These are phyloP conservation scores for Penicillium pancosmium DNA, from an alignment of 495 filamentous ascomycete species.

Conservation along the genomic window DNA sequence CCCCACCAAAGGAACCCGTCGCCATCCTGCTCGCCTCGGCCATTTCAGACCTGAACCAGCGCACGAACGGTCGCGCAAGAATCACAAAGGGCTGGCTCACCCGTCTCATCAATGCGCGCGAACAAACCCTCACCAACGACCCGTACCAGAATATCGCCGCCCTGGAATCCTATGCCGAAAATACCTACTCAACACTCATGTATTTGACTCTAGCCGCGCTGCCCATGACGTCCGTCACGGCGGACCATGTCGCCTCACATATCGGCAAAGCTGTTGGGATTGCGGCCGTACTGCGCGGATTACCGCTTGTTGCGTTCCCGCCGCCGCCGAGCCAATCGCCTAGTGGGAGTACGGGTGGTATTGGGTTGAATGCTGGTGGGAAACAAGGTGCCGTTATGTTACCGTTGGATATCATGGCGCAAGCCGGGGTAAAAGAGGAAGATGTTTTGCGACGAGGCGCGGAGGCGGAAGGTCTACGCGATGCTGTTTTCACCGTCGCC, in stretches of 20 bases:
- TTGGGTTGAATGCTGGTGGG: slow-evolving; percentile 28
- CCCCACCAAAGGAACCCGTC: slow-evolving; percentile 86
- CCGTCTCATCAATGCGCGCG: slow-evolving; percentile 75
- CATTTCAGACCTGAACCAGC: slow-evolving; percentile 59
- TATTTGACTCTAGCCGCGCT: slow-evolving; percentile 83
- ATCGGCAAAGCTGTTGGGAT: slow-evolving; percentile 94
- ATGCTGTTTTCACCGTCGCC: slow-evolving; percentile 89
- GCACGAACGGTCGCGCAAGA: slow-evolving; percentile 54
- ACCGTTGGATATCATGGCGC: slow-evolving; percentile 88
- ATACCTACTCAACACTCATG: slow-evolving; percentile 90
- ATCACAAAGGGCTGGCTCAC: slow-evolving; percentile 82
- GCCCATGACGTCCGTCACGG: slow-evolving; percentile 75
- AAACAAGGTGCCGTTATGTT: slow-evolving; percentile 71
- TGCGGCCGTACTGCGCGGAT: slow-evolving; percentile 75
- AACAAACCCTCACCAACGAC: slow-evolving; percentile 80
- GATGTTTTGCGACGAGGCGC: slow-evolving; percentile 82
- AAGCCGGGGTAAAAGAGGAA: slow-evolving; percentile 77
- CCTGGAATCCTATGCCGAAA: slow-evolving; percentile 87
- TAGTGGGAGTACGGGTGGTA: slow-evolving; percentile 33
- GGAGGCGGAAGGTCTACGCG: slow-evolving; percentile 73
- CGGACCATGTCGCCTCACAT: slow-evolving; percentile 91
- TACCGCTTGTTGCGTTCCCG: slow-evolving; percentile 83
- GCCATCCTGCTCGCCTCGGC: slow-evolving; percentile 79
- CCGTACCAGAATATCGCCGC: slow-evolving; percentile 74
- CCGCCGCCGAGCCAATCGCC: slow-evolving; percentile 59